These are phyloP conservation scores for Psilocybe cubensis DNA, from an alignment of 768 basidiomycete species.

Conservation along the genomic window DNA sequence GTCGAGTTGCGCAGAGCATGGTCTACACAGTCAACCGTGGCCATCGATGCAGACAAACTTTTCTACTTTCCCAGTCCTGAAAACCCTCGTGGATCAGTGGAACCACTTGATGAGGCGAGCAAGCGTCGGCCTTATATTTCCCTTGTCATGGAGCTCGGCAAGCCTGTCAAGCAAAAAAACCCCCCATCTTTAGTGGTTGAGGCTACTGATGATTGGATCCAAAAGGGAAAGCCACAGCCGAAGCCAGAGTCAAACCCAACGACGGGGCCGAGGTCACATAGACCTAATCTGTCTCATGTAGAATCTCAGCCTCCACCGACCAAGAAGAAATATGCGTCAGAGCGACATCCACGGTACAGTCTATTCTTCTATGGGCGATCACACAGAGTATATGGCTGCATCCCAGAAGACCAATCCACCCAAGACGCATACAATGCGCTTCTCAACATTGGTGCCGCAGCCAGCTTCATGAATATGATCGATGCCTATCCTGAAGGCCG, in stretches of 20 bases:
- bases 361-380: constrained; percentile 11
- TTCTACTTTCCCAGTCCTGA: constrained; percentile 9
- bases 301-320: not conserved
- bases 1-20: constrained; percentile 5
- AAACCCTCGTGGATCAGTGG: not conserved
- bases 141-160: constrained; percentile 16
- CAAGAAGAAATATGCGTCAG: not conserved
- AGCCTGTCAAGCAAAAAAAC: not conserved
- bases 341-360: constrained; percentile 5
- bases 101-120: not conserved
- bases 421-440: too few relatives aligned
- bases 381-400: constrained; percentile 6
- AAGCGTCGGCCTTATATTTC: constrained; percentile 14
- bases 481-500: too few relatives aligned
- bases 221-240: not conserved
- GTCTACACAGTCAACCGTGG: not conserved
- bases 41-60: not conserved
- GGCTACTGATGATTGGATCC: not conserved
- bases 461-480: too few relatives aligned
- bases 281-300: too few relatives aligned
- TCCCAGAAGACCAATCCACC: not conserved
- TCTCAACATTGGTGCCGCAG: too few relatives aligned
- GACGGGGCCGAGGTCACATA: too few relatives aligned
- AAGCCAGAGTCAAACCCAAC: too few relatives aligned
- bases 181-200: not conserved